phyloP scores from a whole-genome alignment of 129 eudicot species.

The Lonicera japonica region DNA sequence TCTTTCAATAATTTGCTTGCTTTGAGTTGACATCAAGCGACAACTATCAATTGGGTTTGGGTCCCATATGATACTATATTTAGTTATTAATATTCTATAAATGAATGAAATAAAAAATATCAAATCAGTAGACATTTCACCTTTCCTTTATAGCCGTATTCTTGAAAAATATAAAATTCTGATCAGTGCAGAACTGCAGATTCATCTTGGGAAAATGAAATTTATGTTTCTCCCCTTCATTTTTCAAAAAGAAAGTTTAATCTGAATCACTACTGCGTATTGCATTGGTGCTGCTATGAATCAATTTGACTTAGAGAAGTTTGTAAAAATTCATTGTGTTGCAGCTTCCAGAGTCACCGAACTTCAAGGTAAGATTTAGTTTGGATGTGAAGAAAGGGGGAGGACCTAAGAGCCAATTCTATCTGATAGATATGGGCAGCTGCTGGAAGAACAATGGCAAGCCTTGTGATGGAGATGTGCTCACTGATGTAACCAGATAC shows the following conservation, averaged over 20 bases:
- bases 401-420: slow-evolving; percentile 89
- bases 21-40: not conserved
- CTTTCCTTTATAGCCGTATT: not conserved
- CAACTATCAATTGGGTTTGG: not conserved
- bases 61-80: not conserved
- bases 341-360: slow-evolving; percentile 89
- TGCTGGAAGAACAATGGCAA: slow-evolving; percentile 96
- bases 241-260: too few relatives aligned
- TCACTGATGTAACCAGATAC: slow-evolving; percentile 77
- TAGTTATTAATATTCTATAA: too few relatives aligned
- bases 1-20: not conserved
- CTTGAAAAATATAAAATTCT: too few relatives aligned
- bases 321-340: not conserved
- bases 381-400: slow-evolving; percentile 77
- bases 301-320: too few relatives aligned
- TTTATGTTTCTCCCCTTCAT: not conserved
- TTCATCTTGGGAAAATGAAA: too few relatives aligned
- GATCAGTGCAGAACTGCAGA: not conserved
- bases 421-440: slow-evolving; percentile 85
- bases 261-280: too few relatives aligned
- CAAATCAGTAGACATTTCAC: not conserved
- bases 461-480: slow-evolving; percentile 69
- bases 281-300: not conserved
- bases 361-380: slow-evolving; percentile 65
- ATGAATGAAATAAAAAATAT: too few relatives aligned